Conservation (phyloP, 2,329 filamentous ascomycete genomes). For the Lachnellula subtilissima region DNA sequence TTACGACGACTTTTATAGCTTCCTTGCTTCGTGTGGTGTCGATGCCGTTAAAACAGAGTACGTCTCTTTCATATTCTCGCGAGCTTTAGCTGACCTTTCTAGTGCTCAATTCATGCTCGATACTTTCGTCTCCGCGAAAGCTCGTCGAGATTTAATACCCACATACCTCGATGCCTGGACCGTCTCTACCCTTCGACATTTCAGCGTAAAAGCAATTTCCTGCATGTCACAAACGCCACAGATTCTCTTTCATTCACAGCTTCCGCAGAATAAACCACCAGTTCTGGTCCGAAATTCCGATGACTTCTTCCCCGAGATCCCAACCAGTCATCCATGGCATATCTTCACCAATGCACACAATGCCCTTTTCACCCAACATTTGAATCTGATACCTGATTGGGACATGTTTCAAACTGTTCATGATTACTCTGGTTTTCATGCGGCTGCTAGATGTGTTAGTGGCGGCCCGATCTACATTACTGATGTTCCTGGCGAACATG, state of each 20-base stretch:
- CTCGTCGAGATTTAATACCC: constrained; percentile 66
- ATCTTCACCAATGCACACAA: constrained; percentile 94
- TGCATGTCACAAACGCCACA: constrained; percentile 94
- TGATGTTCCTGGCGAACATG: constrained; percentile 77
- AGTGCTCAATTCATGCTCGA: constrained; percentile 81
- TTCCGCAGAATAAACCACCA: constrained; percentile 69
- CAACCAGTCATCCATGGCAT: constrained; percentile 86
- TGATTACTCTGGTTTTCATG: constrained; percentile 76
- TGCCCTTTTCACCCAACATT: constrained; percentile 70
- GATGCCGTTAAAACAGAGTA: constrained; percentile 85
- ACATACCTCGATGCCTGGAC: constrained; percentile 85
- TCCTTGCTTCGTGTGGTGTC: constrained; percentile 68
- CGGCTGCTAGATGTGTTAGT: constrained; percentile 80
- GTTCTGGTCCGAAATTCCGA: constrained; percentile 80
- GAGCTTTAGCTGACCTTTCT: constrained; percentile 1
- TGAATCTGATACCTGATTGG: constrained; percentile 84
- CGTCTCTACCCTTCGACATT: constrained; percentile 70
- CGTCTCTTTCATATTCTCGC: background rate
- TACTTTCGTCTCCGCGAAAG: constrained; percentile 60
- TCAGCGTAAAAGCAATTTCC: constrained; percentile 73
- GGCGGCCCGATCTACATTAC: constrained; percentile 95
- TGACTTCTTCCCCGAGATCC: constrained; percentile 84
- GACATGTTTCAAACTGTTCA: constrained; percentile 65
- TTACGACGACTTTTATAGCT: constrained; percentile 88
- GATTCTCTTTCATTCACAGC: constrained; percentile 77